Evolutionary conservation across 2,329 filamentous ascomycete genomes (phyloP), one percentile per base, ranked within the genome.

Genomic region (Trichothecium sympodiale): DNA sequence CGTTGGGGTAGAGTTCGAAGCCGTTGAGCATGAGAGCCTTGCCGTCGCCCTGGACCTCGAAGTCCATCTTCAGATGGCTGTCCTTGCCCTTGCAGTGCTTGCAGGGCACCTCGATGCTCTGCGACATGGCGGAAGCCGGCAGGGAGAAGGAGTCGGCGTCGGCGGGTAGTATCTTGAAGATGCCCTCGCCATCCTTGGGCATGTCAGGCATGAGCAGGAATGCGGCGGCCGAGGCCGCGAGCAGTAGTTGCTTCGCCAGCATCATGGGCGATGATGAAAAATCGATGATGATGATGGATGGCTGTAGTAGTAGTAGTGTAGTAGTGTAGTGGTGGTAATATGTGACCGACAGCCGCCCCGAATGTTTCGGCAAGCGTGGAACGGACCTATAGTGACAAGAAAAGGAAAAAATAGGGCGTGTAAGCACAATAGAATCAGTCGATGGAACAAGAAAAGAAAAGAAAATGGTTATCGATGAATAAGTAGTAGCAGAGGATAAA

Each of bases 11-110:
- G 14, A 82, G 59, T 46, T 74, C 68, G 41, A 70, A 67, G 38
- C 67, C 72, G 53, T 81, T 80, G 38, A 81, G 47, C 27, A 72
- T 49, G 17, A 83, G 59, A 29, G 57, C 60, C 41, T 69, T 63
- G 39, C 50, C 48, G 33, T 58, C 59, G 20, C 20, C 20, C 13
- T 71, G 62, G 41, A 81, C 52, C 38, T 52, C 57, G 46, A 82
- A 71, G 46, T 69, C 62, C 28, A 82, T 58, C 43, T 66, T 57
- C 38, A 79, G 55, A 37, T 65, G 59, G 48, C 56, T 60, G 38
- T 61, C 45, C 25, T 44, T 46, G 36, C 70, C 62, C 9, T 64
- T 62, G 48, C 75, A 79, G 41, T 67, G 65, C 15, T 62, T 58
- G 48, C 75, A 80, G 40, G 67, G 60, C 27, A 79, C 46, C 30